Base-by-base conservation (phyloP, 441 rosid species). In the Hura crepitans region DNA sequence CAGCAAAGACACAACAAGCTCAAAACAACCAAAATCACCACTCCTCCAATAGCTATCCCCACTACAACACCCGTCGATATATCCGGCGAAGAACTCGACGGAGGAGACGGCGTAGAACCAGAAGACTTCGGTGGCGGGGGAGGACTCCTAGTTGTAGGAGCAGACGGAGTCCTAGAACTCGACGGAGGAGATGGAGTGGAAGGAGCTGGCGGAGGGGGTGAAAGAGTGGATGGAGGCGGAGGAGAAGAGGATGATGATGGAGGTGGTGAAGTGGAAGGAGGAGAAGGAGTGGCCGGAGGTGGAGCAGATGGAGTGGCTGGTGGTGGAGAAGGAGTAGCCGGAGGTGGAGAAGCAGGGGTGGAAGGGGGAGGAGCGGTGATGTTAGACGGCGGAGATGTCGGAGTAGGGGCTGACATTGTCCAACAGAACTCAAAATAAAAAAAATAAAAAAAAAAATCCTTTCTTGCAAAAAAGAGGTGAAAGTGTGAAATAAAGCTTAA, bases 11-110 rank as follows among this genome's bases (percentile, higher is more conserved):
- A 85, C 46, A 90, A 30, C 73, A 89, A 20, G 75, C 81, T 81
- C 66, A 82, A 27, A 30, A 84, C 77, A 37, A 82, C 51, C 73
- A 93, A 74, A 56, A 87, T 7, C 20, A 65, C 87, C 68, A 88
- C 82, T 64, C 96, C 98, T 20, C 90, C 98, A 39, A 91, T 66
- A 14, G 88, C 97, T 49, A 89, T 75, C 30, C 92, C 98, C 49
- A 87, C 96, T 5, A 94, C 90, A 11, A 85, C 68, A 56, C 87
- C 90, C 5, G 90, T 82, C 20, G 92, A 79, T 53, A 85, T 53
- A 0, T 78, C 65, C n/a, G 81, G 57, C 17, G 81, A 61, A 0
- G 82, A 69, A 10, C 43, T 6, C 68, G 81, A 18, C 6, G 57
- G 18, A 27, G 22, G 17, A 23, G 77, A 11, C n/a, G 37, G 17